phyloP scores from a whole-genome alignment of 805 yeast species.

The Kuraishia borneana region DNA sequence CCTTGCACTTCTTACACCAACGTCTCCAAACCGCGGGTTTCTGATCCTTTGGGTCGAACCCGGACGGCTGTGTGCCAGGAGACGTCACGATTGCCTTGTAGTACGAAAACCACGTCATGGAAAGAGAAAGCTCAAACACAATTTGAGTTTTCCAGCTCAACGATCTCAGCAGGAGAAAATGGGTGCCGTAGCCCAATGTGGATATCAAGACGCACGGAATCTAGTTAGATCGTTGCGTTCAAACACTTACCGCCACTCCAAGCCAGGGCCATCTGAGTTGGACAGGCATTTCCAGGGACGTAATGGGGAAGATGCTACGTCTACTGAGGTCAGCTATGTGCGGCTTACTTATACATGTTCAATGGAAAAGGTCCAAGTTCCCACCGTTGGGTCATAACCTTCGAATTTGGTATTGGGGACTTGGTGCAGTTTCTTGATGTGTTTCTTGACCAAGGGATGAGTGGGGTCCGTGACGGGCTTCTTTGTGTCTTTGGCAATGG shows the following conservation, averaged over 20 bases:
- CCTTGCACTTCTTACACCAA: constrained; percentile 65
- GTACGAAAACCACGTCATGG: constrained; percentile 68
- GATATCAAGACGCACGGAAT: constrained; percentile 57
- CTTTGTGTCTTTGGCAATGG: constrained; percentile 60
- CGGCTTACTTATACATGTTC: constrained; percentile 18
- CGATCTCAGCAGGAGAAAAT: constrained; percentile 39
- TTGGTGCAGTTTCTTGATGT: constrained; percentile 53
- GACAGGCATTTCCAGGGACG: constrained; percentile 7
- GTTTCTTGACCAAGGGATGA: constrained; percentile 59
- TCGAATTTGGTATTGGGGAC: constrained; percentile 53
- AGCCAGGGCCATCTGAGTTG: constrained; percentile 10
- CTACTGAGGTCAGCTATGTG: background rate
- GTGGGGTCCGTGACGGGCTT: constrained; percentile 68
- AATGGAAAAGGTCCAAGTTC: constrained; percentile 57
- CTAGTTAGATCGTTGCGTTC: constrained; percentile 16
- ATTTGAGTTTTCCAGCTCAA: constrained; percentile 27
- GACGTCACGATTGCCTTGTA: constrained; percentile 47
- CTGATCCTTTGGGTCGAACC: constrained; percentile 29
- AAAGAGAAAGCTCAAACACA: constrained; percentile 32
- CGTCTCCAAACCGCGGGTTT: constrained; percentile 34
- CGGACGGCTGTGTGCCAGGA: constrained; percentile 61
- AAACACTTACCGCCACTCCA: constrained; percentile 11
- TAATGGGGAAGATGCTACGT: background rate
- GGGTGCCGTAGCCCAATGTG: constrained; percentile 51
- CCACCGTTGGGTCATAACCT: constrained; percentile 67